Evolutionary conservation across 768 basidiomycete species (phyloP), one percentile per base, ranked within the genome.

Genomic region (Auricularia sp.): DNA sequence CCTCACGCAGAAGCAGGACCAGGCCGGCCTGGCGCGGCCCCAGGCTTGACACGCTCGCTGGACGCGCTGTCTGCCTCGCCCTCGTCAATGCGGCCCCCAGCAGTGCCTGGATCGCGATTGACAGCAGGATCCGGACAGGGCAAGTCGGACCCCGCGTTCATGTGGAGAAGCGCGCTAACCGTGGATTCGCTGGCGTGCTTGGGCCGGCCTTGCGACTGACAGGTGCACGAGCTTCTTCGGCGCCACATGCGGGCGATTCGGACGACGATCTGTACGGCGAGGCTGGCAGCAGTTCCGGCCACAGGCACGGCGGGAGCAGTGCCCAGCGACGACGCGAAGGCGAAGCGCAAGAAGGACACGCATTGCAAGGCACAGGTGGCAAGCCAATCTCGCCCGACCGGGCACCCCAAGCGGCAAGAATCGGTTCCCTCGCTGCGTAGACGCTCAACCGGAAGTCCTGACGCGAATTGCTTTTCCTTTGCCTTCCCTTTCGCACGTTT

Each of bases 331-430:
- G 47, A 51, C 47, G 47, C 47, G 47, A 21, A 51, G 18, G 16
- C 47, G 21, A 21, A 51, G 21, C 18, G 47, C 47, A 21, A 21
- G 47, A 21, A 51, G 39, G 39, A 6, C 47, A 51, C 18, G 47
- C 47, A 51, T 11, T 11, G 18, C 47, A 51, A 51, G 47, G 21
- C 21, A 51, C 47, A 16, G 47, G 18, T 18, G 18, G 47, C 47
- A 6, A 51, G 39, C 39, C 39, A 42, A 42, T 42, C 47, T 59
- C 23, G 56, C 56, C 56, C 16, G 21, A 7, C 23, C 56, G 12
- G 56, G 56, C 23, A 59, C 29, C 11, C 23, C 56, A 59, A 59
- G 56, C 56, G 56, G 56, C 56, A 59, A 59, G 56, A 59, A 59
- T 59, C 56, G 56, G 56, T 59, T 59, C 56, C 34, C 56, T 59